Evolutionary conservation across 1,284 basidiomycete genomes (phyloP), one percentile per base, ranked within the genome.

Genomic region (Malassezia obtusa): DNA sequence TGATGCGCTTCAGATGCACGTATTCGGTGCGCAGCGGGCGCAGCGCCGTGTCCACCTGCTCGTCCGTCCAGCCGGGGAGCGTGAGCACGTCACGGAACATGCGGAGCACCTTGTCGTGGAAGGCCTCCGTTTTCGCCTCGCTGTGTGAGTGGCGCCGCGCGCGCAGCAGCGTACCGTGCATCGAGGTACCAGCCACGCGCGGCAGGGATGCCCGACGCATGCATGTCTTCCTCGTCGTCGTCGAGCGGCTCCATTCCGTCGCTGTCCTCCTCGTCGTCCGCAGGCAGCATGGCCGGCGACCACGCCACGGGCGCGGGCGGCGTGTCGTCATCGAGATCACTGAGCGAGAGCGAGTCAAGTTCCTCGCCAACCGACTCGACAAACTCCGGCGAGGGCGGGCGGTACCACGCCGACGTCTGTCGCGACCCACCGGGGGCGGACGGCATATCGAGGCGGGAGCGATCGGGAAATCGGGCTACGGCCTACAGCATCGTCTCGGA

Each of bases 171-270:
- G 35, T 40, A 59, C 39, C 67, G 59, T 17, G 62, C 60, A 31
- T 69, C 63, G 30, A 71, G 57, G 14, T 57, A 48, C 62, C 61
- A 69, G 8, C 67, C 67, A 28, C 68, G 59, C 3, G 70, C 70
- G 1, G 68, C 68, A 1, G 70, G 70, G 3, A 73, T 59, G 9
- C 70, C 70, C 19, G 61, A 59, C n/a, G 70, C 70, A 25, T 73
- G 70, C 68, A 73, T 71, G 47, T 73, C 70, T 17, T 71, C 68
- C 44, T 71, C 70, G 30, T 67, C 62, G 17, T 62, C 67, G 48
- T 71, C 68, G 15, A 62, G 47, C 9, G 54, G 41, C 35, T 69
- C 67, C 24, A 43, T 28, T 33, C 52, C 64, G 37, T 62, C 60
- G 12, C 50, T 32, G 8, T 65, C 63, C 21, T 46, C 53, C 14